These are phyloP conservation scores for Dioscorea alata DNA, from an alignment of 106 monocot genomes.

Conservation along the genomic window DNA sequence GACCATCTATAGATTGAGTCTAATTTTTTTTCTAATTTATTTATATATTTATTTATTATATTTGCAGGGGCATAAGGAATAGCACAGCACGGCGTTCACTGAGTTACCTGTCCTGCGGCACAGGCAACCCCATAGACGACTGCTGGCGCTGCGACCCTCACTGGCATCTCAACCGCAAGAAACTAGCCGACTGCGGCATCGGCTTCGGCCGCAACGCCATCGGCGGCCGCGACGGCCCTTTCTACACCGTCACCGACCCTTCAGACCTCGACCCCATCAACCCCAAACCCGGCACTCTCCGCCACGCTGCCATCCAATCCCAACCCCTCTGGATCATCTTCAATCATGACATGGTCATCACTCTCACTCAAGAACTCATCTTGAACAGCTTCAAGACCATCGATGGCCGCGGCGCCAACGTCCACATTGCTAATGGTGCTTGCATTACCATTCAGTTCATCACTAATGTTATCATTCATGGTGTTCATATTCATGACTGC, in stretches of 20 bases:
- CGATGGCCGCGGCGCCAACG: constrained; percentile 34
- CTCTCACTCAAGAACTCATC: constrained; percentile 41
- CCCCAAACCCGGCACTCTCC: constrained; percentile 36
- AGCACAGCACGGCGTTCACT: neutral
- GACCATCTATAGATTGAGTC: too few species aligned
- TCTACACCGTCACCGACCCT: constrained; percentile 31
- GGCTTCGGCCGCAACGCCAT: constrained; percentile 43
- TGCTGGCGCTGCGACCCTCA: constrained; percentile 44
- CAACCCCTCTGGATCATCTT: constrained; percentile 43
- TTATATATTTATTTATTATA: too few species aligned
- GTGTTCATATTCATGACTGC: constrained; percentile 36
- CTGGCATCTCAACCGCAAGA: constrained; percentile 39
- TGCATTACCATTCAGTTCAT: constrained; percentile 38
- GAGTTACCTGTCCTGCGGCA: constrained; percentile 22
- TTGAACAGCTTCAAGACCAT: constrained; percentile 56
- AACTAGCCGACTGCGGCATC: constrained; percentile 39
- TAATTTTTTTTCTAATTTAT: too few species aligned
- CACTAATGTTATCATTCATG: constrained; percentile 35
- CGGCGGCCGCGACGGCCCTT: constrained; percentile 33
- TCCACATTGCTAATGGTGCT: constrained; percentile 40
- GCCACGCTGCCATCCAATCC: constrained; percentile 34
- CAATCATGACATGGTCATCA: constrained; percentile 43
- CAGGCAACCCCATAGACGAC: constrained; percentile 45
- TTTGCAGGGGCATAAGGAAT: constrained; percentile 3
- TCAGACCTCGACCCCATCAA: constrained; percentile 27